These are phyloP conservation scores for Schizochytrium sp. DNA, from an alignment of 108 stramenopile genomes.

Conservation along the genomic window DNA sequence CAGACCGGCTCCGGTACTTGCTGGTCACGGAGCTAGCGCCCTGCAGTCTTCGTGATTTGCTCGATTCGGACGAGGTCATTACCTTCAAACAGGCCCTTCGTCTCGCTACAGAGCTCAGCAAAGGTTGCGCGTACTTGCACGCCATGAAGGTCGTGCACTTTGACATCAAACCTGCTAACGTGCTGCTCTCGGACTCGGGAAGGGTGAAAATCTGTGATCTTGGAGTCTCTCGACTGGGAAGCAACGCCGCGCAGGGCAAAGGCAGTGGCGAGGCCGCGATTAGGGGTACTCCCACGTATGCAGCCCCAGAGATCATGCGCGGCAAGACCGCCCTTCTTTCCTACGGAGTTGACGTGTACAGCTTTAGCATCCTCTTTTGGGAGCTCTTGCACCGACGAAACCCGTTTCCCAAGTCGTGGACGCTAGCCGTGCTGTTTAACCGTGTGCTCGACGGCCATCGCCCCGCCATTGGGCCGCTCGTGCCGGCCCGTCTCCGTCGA, in stretches of 20 bases:
- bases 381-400: slow-evolving; percentile 14
- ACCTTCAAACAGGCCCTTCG: slow-evolving; percentile 5
- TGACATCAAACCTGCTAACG: neutral
- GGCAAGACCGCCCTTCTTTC: neutral
- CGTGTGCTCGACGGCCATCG: neutral
- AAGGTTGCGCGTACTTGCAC: neutral
- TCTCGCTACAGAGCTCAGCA: neutral
- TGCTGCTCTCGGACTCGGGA: neutral
- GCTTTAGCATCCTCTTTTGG: neutral
- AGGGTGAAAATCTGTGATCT: neutral
- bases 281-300: neutral
- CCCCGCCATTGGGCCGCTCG: neutral
- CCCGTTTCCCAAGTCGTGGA: neutral
- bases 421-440: neutral
- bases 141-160: slow-evolving; percentile 9
- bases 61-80: neutral
- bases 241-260: neutral
- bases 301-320: neutral
- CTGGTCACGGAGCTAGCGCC: slow-evolving; percentile 2
- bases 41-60: neutral
- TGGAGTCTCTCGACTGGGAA: neutral
- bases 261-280: neutral
- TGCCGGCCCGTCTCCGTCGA: neutral
- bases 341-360: neutral
- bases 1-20: neutral